phyloP scores from a whole-genome alignment of 73 alveolate species.

The Blepharisma stoltei region DNA sequence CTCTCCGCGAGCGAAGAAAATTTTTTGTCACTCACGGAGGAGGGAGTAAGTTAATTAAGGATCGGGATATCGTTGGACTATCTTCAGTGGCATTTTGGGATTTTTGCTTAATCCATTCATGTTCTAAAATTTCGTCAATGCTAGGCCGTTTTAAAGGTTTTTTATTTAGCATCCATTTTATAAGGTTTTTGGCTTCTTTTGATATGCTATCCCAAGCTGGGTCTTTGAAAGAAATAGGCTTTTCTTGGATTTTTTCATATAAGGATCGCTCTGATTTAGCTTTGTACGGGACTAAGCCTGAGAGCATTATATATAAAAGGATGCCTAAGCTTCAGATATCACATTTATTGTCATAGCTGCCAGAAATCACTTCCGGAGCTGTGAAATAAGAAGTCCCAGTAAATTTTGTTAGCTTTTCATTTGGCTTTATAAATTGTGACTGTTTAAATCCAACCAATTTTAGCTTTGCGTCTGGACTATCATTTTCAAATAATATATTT shows the following conservation, averaged over 20 bases:
- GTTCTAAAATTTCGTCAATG: conserved; percentile 50
- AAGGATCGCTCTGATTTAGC: conserved; percentile 49
- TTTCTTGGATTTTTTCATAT: conserved; percentile 25
- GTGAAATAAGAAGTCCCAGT: conserved; percentile 75
- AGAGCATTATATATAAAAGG: conserved; percentile 64
- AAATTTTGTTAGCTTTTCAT: background rate
- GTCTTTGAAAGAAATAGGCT: background rate
- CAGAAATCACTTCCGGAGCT: conserved; percentile 78
- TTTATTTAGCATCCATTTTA: conserved; percentile 44
- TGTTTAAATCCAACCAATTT: conserved; percentile 82
- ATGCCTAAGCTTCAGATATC: conserved; percentile 85
- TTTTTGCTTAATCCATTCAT: conserved; percentile 46
- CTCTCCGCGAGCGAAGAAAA: too few species aligned
- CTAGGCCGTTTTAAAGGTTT: conserved; percentile 50
- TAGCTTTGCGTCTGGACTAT: conserved; percentile 37
- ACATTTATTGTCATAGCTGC: conserved; percentile 66
- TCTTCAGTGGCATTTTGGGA: background rate
- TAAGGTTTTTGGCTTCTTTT: conserved; percentile 46
- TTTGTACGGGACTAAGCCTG: conserved; percentile 80
- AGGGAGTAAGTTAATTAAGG: background rate
- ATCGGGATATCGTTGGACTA: background rate
- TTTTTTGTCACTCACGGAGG: too few species aligned
- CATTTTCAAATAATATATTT: conserved; percentile 56
- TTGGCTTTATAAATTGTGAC: background rate
- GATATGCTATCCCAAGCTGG: conserved; percentile 55